Base-by-base conservation (phyloP, 768 basidiomycete species). In the Hydnum rufescens region DNA sequence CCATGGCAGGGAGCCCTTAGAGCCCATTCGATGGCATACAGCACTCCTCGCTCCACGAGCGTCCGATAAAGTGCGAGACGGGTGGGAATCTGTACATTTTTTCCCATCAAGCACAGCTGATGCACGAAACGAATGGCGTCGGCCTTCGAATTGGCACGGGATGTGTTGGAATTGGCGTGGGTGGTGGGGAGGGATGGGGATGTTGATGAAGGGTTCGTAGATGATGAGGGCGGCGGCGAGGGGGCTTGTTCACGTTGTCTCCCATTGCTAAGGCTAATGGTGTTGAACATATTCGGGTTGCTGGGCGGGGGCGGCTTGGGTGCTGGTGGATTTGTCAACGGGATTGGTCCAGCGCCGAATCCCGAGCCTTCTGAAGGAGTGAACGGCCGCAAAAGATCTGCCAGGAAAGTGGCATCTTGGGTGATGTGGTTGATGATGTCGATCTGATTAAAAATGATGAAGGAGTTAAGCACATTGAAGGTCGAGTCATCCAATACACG, bases 371-470 rank as follows among this genome's bases (percentile, higher is more conserved):
- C 34, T 13, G 16, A 39, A 42, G 43, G 39, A 42, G 82, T 76
- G 63, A 86, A 85, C 36, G 84, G 64, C 42, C 70, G 67, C 32
- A 93, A 82, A 13, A 96, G 73, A 47, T 89, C 82, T 31, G 72
- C 71, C 32, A 96, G 69, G 63, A 96, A 84, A 6, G 66, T 62
- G 1, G 73, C 73, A 59, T 95, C 85, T 53, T 72, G 74, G 62
- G 89, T 84, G 31, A 97, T 75, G 61, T 93, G 79, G 48, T 73
- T 77, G 61, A 99, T 90, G 61, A 99, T 96, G 66, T 99, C 95
- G 60, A 93, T 89, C 64, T 99, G 93, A 67, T 97, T 95, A 74
- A 92, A 97, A 62, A 96, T 88, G 64, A 99, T 89, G 66, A 86
- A 86, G 1, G 88, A 90, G 66, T 90, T 96, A 62, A 97, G 76